Evolutionary conservation across 2,329 filamentous ascomycete genomes (phyloP), one percentile per base, ranked within the genome.

Genomic region (Thielaviopsis punctulata): DNA sequence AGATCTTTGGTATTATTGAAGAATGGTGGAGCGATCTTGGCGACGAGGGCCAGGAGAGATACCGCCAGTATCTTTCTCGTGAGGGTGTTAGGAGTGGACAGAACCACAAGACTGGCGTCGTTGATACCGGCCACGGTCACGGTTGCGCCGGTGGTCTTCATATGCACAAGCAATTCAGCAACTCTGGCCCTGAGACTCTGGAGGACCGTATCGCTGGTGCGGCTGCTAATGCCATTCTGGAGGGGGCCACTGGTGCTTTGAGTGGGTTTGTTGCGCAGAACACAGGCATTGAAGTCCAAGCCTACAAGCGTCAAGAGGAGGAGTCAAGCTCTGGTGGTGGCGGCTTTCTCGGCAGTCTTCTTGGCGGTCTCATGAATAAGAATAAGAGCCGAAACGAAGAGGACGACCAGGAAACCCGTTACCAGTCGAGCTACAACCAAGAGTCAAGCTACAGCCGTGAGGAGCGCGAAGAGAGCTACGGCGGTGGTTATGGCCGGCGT

Each of bases 81-180:
- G 72, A 83, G 0, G 89, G 90, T 54, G 86, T 95, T 48, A 64
- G 80, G 63, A 72, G 77, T 46, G 85, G 85, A 15, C 73, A 82
- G 56, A 95, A 95, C 66, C 89, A 95, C 68, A 90, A 86, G 65
- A 80, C 86, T 59, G 86, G 86, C 24, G 82, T 90, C 10, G 68
- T 87, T 15, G 88, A 95, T 65, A 81, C 77, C 50, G 89, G 89
- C 5, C 86, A 89, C 62, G 85, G 85, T 12, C 86, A 95, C 62
- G 87, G 87, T 49, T 94, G 87, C 62, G 72, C 69, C 56, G 80
- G 85, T 55, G 88, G 88, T 65, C 71, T 95, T 10, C 76, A 80
- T 57, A 84, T 93, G 76, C 79, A 80, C 57, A 88, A 84, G 66
- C 75, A 76, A 58, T 77, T 75, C 55, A 59, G 58, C 21, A 49